Evolutionary conservation across 208 protist genomes (phyloP), one percentile per base, ranked within the genome.

Genomic region (Crithidia bombi): DNA sequence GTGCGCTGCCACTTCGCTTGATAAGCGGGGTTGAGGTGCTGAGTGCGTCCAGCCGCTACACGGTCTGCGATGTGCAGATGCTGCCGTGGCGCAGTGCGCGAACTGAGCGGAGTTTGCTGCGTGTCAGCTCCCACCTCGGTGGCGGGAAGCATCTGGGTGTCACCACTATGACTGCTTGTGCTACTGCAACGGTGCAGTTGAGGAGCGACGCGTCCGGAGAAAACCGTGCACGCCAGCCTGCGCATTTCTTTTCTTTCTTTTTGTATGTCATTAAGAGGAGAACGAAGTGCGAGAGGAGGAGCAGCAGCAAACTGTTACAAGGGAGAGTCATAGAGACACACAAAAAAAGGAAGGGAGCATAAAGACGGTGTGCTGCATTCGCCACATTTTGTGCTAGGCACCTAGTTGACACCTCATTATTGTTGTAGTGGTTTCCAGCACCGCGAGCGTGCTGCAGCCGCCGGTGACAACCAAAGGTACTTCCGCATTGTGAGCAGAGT

Each of bases 1-100:
- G 25, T 35, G 28, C 38, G 57, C 26, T 68, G 64, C 19, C 57
- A 50, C 36, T 58, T 65, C n/a, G 32, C n/a, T 17, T 50, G 52
- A 36, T 65, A 59, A 12, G 46, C 17, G 10, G 36, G 5, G 36
- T 73, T 65, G 14, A 51, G n/a, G 21, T 73, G 43, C 17, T 35
- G 56, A 19, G 59, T 47, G 12, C 30, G 62, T 0, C 50, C 41
- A 5, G 4, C 35, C 0, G 38, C 38, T 14, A 44, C 23, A 21
- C 51, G 39, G 30, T 21, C 51, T 2, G 59, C 32, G 23, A 47
- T 11, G 30, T 23, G 50, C 25, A 6, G 50, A 25, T 56, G 50
- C 9, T 56, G 14, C 12, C 5, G 28, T 5, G 30, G 14, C 3
- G 50, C 11, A 4, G 7, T 56, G 25, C 28, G 5, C 2, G 50